Percentiles rank a stretch among this genome's conserved stretches.
Evolutionary conservation across 768 basidiomycete genomes (phyloP).

Genomic region (Chalciporus chontae): DNA sequence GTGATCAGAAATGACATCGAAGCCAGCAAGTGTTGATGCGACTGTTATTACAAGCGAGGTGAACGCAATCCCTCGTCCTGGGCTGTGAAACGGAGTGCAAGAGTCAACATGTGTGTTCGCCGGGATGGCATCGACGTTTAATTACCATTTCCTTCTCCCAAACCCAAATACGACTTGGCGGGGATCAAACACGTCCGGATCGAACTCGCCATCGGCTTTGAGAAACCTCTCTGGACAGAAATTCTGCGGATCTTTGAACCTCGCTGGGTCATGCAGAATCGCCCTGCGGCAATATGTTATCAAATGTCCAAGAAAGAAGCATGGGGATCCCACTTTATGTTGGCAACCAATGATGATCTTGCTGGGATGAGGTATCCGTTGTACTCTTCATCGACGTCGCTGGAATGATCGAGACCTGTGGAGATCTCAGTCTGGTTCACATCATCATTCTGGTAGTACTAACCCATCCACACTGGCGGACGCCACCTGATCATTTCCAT

Average conservation of each 20-base stretch:
- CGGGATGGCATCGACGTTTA: background rate
- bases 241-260: background rate
- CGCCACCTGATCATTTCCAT: slow-evolving; percentile 9
- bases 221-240: slow-evolving; percentile 1
- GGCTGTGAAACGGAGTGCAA: background rate
- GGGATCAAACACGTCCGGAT: slow-evolving; percentile 3
- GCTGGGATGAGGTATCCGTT: slow-evolving; percentile 4
- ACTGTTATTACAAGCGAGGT: slow-evolving; percentile 2
- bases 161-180: slow-evolving; percentile 5
- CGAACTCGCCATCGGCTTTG: slow-evolving; percentile 1
- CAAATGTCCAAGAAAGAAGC: no score
- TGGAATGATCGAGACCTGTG: slow-evolving; percentile 5
- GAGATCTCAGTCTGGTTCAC: background rate
- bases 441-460: background rate
- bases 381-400: slow-evolving; percentile 1
- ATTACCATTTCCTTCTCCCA: slow-evolving; percentile 7
- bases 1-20: background rate
- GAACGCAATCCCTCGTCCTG: slow-evolving; percentile 5
- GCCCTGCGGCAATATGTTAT: background rate
- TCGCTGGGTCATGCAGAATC: slow-evolving; percentile 1
- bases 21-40: slow-evolving; percentile 3
- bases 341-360: slow-evolving; percentile 2
- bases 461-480: slow-evolving; percentile 9
- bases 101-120: background rate
- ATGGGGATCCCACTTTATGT: background rate